Evolutionary conservation across 805 yeast genomes (phyloP), one percentile per base, ranked within the genome.

Genomic region (Ogataea neopini): DNA sequence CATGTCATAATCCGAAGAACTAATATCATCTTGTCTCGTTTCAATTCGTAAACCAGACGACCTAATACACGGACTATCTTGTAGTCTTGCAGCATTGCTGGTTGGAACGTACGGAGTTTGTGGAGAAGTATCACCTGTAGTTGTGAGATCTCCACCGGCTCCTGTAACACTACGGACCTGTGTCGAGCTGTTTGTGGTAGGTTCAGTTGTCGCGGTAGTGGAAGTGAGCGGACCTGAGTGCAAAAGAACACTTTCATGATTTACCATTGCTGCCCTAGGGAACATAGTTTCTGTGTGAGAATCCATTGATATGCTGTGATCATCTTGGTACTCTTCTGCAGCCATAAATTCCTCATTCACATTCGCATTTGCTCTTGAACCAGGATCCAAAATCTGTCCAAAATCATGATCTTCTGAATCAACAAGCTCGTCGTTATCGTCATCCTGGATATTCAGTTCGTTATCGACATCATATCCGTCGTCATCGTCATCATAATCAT

Each of bases 281-380:
- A 38, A 29, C 15, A 43, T 38, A 30, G 39, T 41, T 17, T 46
- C 59, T 1, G 48, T 34, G 13, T 28, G 41, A n/a, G 61, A 54
- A 9, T 55, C 60, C 23, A 56, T 48, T n/a, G 59, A 55, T 3
- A 61, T 60, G 33, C 64, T 61, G 44, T 66, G 69, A 42, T 66
- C 67, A 15, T 62, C 66, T 34, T 66, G 68, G 40, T 68, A 67
- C 36, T 72, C 74, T 43, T 70, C 70, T 15, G 64, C 62, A 9
- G 71, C 72, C 68, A 66, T 67, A 39, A 67, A 67, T 9, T 50
- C 62, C 36, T 58, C 67, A 28, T 61, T 60, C 18, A 47, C 58
- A 15, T 29, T 14, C 4, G 14, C 29, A 29, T 9, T 22, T 22
- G 30, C 30, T 28, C 30, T 30, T 18, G 26, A 25, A 9, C 6